Percentiles rank a stretch among this genome's conserved stretches.
Evolutionary conservation across 192 early-diverging fungal genomes (phyloP).

Genomic region (Mortierella hygrophila): DNA sequence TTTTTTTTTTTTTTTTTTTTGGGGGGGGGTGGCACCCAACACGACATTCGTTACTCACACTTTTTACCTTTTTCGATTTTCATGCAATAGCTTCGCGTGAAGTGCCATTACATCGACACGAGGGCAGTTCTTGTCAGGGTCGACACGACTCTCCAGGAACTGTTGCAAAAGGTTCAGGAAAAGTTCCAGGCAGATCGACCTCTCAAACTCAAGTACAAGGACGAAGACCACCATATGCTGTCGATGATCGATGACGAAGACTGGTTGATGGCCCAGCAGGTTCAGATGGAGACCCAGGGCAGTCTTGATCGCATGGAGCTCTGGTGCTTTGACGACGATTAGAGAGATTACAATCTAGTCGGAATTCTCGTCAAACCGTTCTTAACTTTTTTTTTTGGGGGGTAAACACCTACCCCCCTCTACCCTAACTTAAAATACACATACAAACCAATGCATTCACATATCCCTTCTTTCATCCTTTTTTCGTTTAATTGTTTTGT

Average conservation of each 20-base stretch:
- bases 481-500: background rate
- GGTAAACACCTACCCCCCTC: background rate
- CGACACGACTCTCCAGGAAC: conserved; percentile 64
- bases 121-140: conserved; percentile 69
- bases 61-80: background rate
- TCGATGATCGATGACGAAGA: conserved; percentile 94
- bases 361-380: background rate
- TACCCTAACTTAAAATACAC: background rate
- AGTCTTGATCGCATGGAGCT: conserved; percentile 44
- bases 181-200: conserved; percentile 68
- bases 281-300: conserved; percentile 27
- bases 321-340: conserved; percentile 52
- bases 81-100: conserved; percentile 63
- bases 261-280: conserved; percentile 73
- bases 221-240: conserved; percentile 87
- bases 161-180: conserved; percentile 64
- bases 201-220: conserved; percentile 84
- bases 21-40: background rate
- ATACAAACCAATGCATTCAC: no score
- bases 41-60: background rate
- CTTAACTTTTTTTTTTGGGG: background rate
- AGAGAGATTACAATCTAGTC: background rate
- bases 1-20: background rate
- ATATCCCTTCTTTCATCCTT: no score
- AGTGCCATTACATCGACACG: conserved; percentile 76